phyloP scores from a whole-genome alignment of 1,139 yeast species.

The Yamadazyma trypodendri region DNA sequence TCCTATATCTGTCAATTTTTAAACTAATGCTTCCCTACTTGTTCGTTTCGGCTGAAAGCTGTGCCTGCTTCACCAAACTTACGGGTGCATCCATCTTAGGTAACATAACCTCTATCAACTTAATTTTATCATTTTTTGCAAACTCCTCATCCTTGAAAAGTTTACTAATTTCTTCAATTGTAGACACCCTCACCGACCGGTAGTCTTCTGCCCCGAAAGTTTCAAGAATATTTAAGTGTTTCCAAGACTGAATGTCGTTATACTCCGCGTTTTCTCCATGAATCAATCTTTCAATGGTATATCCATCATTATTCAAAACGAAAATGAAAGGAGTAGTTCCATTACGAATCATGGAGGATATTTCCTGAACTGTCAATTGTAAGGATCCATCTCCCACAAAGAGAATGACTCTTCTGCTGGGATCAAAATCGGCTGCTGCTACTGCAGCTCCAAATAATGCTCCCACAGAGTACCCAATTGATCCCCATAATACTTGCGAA shows the following conservation, averaged over 20 bases:
- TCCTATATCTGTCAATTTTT: no score
- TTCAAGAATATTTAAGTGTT: constrained; percentile 30
- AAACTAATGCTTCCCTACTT: constrained; percentile 5
- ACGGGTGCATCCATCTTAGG: constrained; percentile 38
- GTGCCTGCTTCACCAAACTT: constrained; percentile 31
- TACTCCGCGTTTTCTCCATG: constrained; percentile 37
- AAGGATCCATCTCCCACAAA: constrained; percentile 45
- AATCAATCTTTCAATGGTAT: constrained; percentile 40
- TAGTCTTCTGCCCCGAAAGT: constrained; percentile 29
- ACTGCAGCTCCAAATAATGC: constrained; percentile 80
- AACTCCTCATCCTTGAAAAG: constrained; percentile 29
- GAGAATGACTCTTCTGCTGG: constrained; percentile 31
- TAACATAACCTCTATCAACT: constrained; percentile 36
- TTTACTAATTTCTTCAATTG: constrained; percentile 25
- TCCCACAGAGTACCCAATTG: constrained; percentile 86
- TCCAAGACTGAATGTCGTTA: constrained; percentile 42
- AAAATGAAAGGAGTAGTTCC: constrained; percentile 33
- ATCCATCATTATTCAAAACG: constrained; percentile 41
- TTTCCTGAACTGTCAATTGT: constrained; percentile 44
- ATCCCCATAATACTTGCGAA: constrained; percentile 64
- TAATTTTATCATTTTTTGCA: constrained; percentile 28
- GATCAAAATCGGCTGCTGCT: constrained; percentile 38
- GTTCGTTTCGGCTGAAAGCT: constrained; percentile 23
- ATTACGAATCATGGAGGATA: constrained; percentile 37
- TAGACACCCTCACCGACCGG: constrained; percentile 26